A percentile compares a stretch with the other conserved stretches of the same genome.
These are phyloP conservation scores for Picochlorum sp. DNA, from an alignment of 139 green algal genomes.

Conservation along the genomic window DNA sequence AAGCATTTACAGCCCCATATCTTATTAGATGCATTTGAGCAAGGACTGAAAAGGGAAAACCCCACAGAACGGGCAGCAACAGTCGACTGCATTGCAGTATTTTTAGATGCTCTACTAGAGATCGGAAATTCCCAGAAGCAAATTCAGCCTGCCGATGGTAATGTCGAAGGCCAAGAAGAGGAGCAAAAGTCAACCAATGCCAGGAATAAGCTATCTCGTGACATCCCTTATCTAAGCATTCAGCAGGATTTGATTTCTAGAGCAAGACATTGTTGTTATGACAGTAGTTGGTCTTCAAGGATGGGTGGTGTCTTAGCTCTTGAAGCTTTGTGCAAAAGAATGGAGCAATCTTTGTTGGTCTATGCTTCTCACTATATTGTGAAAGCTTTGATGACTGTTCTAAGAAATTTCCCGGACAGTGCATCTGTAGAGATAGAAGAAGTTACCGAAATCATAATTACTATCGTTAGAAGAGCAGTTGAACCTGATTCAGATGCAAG, in stretches of 20 bases:
- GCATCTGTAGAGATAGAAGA: constrained; percentile 43
- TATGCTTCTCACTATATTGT: constrained; percentile 33
- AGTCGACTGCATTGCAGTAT: constrained; percentile 57
- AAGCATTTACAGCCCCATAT: constrained; percentile 70
- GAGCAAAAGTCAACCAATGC: background rate
- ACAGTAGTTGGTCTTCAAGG: constrained; percentile 64
- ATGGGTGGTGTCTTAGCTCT: constrained; percentile 74
- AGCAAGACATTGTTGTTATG: constrained; percentile 82
- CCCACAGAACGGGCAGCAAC: constrained; percentile 27
- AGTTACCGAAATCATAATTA: constrained; percentile 28
- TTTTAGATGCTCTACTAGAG: constrained; percentile 65
- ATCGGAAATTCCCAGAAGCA: constrained; percentile 21
- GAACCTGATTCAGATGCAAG: background rate
- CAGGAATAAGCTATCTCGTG: background rate
- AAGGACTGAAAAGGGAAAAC: constrained; percentile 32
- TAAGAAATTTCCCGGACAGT: constrained; percentile 63
- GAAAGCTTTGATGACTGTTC: constrained; percentile 58
- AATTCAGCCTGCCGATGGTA: background rate
- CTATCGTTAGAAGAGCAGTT: constrained; percentile 23
- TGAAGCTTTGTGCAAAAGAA: background rate
- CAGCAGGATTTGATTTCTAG: constrained; percentile 70
- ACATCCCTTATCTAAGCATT: constrained; percentile 24
- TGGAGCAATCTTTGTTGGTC: constrained; percentile 43
- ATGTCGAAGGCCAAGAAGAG: background rate
- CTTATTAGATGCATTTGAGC: constrained; percentile 83